Percentiles rank a stretch among this genome's conserved stretches.
Evolutionary conservation across 371 early-diverging fungal species (phyloP).

Genomic region (Mitosporidium daphniae): DNA sequence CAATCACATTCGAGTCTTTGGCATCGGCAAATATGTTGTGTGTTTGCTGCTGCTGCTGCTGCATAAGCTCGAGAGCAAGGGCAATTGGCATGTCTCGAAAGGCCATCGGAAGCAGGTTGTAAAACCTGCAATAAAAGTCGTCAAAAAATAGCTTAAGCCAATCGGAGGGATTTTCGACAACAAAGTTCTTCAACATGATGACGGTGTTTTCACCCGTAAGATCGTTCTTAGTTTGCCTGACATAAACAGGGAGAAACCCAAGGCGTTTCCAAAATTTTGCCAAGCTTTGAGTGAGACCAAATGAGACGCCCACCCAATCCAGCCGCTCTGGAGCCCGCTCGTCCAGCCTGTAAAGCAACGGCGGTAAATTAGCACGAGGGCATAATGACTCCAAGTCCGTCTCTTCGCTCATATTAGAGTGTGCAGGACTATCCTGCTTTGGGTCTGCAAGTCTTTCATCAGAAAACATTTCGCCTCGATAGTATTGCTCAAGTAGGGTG

Average conservation of each 20-base stretch:
- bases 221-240: conserved; percentile 78
- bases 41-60: too few relatives aligned
- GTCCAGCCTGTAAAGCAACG: conserved; percentile 31
- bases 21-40: too few relatives aligned
- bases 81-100: too few relatives aligned
- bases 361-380: conserved; percentile 17
- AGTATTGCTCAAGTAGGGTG: conserved; percentile 32
- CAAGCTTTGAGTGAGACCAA: conserved; percentile 47
- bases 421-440: not conserved
- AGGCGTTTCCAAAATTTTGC: conserved; percentile 83
- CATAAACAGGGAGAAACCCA: conserved; percentile 59
- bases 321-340: conserved; percentile 30
- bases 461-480: conserved; percentile 31
- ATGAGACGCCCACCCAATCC: conserved; percentile 85
- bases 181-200: conserved; percentile 50
- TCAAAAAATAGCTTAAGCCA: conserved; percentile 12
- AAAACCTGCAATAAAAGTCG: conserved; percentile 58
- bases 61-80: too few relatives aligned
- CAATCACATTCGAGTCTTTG: too few relatives aligned
- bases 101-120: too few relatives aligned
- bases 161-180: conserved; percentile 1
- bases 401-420: not conserved
- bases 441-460: conserved; percentile 10
- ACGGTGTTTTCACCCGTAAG: conserved; percentile 88
- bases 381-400: not conserved